Evolutionary conservation across 1,284 basidiomycete genomes (phyloP).

Genomic region (Ustilago sp.): DNA sequence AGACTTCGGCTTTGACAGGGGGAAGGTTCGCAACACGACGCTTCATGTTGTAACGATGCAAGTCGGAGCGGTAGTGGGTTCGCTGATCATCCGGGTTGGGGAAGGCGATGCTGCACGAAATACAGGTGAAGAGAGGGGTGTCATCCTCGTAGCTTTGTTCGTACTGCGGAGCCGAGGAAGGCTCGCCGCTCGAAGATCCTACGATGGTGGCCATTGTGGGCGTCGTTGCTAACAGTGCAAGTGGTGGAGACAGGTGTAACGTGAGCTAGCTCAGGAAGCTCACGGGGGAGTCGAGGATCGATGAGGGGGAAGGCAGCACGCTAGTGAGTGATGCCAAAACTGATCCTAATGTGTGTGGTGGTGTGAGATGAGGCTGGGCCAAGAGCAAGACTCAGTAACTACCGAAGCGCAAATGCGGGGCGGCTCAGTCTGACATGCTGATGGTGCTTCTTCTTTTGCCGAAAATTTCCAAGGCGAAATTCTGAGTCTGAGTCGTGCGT

Average conservation of each 20-base stretch:
- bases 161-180: constrained; percentile 28
- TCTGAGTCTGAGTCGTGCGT: constrained; percentile 11
- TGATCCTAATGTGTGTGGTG: constrained; percentile 4
- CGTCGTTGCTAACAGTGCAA: not conserved
- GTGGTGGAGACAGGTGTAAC: not conserved
- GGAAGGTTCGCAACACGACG: constrained; percentile 90
- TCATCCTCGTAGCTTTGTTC: constrained; percentile 47
- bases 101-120: constrained; percentile 93
- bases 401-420: constrained; percentile 13
- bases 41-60: constrained; percentile 98
- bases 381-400: not conserved
- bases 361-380: not conserved
- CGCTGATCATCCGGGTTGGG: constrained; percentile 86
- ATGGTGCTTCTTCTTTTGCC: constrained; percentile 7
- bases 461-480: constrained; percentile 25
- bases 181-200: constrained; percentile 32
- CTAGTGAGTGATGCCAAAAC: not conserved
- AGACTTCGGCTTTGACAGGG: constrained; percentile 82
- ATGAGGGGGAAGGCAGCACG: not conserved
- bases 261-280: not conserved
- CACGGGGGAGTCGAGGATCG: not conserved
- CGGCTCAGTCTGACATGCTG: constrained; percentile 22
- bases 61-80: constrained; percentile 90
- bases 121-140: constrained; percentile 77
- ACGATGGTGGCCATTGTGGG: constrained; percentile 45